A percentile compares a stretch with the other conserved stretches of the same genome.
Evolutionary conservation across 1,284 basidiomycete species (phyloP).

Genomic region (Boletus sp.): DNA sequence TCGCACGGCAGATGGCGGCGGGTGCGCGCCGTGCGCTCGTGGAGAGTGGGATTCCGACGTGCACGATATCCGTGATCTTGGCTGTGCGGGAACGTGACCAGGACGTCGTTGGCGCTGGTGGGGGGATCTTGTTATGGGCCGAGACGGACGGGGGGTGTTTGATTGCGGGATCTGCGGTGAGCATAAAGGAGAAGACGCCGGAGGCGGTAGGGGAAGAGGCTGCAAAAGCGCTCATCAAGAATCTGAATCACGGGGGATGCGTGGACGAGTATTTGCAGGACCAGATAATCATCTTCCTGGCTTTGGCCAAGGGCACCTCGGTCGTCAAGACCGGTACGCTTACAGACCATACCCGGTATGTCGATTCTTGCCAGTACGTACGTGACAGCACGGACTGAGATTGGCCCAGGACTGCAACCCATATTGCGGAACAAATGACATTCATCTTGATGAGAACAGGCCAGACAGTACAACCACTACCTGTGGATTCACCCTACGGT

Average conservation of each 20-base stretch:
- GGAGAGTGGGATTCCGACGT: slow-evolving; percentile 27
- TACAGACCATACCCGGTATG: no score
- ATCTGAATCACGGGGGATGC: slow-evolving; percentile 61
- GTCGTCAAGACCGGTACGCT: slow-evolving; percentile 57
- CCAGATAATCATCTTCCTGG: slow-evolving; percentile 76
- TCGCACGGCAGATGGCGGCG: no score
- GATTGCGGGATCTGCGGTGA: slow-evolving; percentile 66
- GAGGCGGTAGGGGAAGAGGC: slow-evolving; percentile 58
- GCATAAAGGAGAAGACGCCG: slow-evolving; percentile 50
- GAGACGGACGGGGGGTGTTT: slow-evolving; percentile 65
- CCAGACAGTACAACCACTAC: slow-evolving; percentile 46
- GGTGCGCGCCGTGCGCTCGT: slow-evolving; percentile 50
- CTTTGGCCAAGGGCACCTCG: slow-evolving; percentile 65
- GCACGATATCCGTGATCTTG: slow-evolving; percentile 46
- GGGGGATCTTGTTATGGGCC: slow-evolving; percentile 73
- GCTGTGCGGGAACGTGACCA: slow-evolving; percentile 49
- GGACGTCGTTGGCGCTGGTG: slow-evolving; percentile 59
- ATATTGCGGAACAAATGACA: slow-evolving; percentile 67
- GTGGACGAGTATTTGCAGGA: slow-evolving; percentile 74
- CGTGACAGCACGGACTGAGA: slow-evolving; percentile 6
- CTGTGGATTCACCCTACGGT: slow-evolving; percentile 52
- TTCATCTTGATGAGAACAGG: slow-evolving; percentile 49
- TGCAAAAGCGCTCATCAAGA: slow-evolving; percentile 56
- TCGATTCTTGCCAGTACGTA: no score
- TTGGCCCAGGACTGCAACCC: slow-evolving; percentile 65